Percentiles rank a stretch among this genome's conserved stretches.
Conservation (phyloP, 352 stramenopile species). For the Pythium dissimile region DNA sequence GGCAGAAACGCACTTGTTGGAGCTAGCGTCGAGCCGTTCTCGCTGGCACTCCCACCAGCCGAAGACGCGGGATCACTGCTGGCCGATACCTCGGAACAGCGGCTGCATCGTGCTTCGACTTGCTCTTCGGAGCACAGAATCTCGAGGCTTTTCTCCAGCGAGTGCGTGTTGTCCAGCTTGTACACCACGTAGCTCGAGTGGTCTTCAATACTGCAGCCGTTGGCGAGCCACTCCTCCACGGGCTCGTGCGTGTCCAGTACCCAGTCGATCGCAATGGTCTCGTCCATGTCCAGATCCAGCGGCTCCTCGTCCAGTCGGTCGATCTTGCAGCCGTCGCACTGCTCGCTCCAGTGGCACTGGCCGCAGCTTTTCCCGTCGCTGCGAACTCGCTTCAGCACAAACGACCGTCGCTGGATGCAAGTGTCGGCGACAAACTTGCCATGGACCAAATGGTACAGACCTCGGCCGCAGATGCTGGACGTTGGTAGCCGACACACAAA, state of each 20-base stretch:
- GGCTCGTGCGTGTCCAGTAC: constrained; percentile 17
- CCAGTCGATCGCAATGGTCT: constrained; percentile 74
- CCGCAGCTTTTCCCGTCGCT: constrained; percentile 42
- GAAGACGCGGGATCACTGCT: too few relatives aligned
- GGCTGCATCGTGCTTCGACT: constrained; percentile 40
- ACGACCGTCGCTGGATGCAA: constrained; percentile 11
- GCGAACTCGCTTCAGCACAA: constrained; percentile 45
- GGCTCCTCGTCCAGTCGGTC: constrained; percentile 25
- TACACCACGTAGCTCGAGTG: constrained; percentile 38
- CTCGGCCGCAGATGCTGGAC: constrained; percentile 24
- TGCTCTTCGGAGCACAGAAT: constrained; percentile 45
- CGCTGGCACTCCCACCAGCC: constrained; percentile 16
- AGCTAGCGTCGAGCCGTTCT: neutral
- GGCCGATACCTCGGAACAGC: constrained; percentile 21
- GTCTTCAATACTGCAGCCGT: constrained; percentile 23
- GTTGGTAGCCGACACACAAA: constrained; percentile 27
- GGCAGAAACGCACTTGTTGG: constrained; percentile 31
- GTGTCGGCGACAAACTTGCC: constrained; percentile 9
- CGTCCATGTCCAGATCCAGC: constrained; percentile 37
- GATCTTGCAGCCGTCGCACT: constrained; percentile 52
- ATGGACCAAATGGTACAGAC: constrained; percentile 30
- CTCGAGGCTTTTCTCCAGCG: constrained; percentile 38
- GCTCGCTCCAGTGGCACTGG: constrained; percentile 47
- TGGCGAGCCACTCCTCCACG: constrained; percentile 23
- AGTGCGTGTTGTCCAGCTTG: constrained; percentile 22